A percentile compares a stretch with the other conserved stretches of the same genome.
These are phyloP conservation scores for Termitomyces heimii DNA, from an alignment of 768 basidiomycete genomes.

Conservation along the genomic window DNA sequence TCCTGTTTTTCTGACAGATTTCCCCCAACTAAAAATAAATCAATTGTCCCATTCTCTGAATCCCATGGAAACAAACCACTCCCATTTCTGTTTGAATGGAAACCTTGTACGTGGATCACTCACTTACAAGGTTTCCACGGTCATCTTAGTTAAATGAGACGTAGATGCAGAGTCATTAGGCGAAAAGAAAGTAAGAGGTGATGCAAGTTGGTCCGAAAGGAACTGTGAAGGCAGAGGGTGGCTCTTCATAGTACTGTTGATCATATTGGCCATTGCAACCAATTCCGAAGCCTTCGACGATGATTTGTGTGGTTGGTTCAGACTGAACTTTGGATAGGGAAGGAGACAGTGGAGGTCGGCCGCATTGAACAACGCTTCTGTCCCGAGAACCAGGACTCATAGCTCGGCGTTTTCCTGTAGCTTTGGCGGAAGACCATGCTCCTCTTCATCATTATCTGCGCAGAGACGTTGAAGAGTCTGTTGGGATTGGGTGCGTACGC, in stretches of 20 bases:
- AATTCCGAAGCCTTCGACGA: not conserved
- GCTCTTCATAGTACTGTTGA: not conserved
- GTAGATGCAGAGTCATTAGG: not conserved
- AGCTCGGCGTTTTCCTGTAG: slow-evolving; percentile 25
- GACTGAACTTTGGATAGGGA: not conserved
- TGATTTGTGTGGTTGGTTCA: no score
- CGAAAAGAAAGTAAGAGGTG: not conserved
- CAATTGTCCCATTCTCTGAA: slow-evolving; percentile 14
- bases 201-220: not conserved
- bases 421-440: slow-evolving; percentile 24
- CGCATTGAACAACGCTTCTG: not conserved
- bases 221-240: not conserved
- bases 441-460: not conserved
- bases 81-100: no score
- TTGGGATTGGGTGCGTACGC: not conserved
- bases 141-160: not conserved
- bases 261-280: not conserved
- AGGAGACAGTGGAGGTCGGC: not conserved
- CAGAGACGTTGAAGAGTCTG: not conserved
- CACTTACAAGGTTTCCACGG: not conserved
- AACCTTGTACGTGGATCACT: not conserved
- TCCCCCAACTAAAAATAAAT: slow-evolving; percentile 14
- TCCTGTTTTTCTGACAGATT: not conserved
- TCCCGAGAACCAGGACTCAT: slow-evolving; percentile 1
- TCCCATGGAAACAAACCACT: not conserved